Base-by-base conservation (phyloP, 345 rosid species). In the Iberis pinnata region DNA sequence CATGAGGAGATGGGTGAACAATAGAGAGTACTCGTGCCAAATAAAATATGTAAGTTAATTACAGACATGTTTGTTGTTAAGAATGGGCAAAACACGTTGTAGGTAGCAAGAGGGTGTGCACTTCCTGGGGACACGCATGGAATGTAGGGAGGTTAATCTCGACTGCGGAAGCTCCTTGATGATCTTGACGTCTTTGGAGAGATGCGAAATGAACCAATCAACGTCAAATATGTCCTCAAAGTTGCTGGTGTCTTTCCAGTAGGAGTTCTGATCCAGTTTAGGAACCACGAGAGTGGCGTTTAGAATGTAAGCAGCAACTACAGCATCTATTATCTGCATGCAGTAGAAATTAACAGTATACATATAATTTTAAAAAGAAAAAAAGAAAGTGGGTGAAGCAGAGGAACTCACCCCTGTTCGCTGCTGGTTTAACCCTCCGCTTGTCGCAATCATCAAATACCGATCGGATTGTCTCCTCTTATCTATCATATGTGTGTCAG, bases 401-500 rank as follows among this genome's bases (percentile, higher is more conserved):
- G 8, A 4, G 32, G 5, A 49, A 59, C 86, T 69, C 67, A 87
- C 98, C 79, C 95, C 96, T 46, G 96, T 84, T 68, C 89, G 77
- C 61, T 87, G 96, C 52, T 90, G 96, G 77, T 90, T 90, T 37
- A 90, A 55, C 50, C 98, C 98, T 70, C 98, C 96, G 61, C 96
- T 87, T 8, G 96, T 90, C 12, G 81, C 96, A 9, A 90, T 84
- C 70, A 81, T 49, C 76, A 90, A 47, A 73, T 80, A 90, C 14
- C 89, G 75, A 68, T 76, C 53, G 5, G 70, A 74, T 9, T 81
- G 75, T 3, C 73, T 84, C 70, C 68, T 84, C 60, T 27, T 55
- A 32, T 69, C 73, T 32, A 78, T 73, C n/a, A n/a, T n/a, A n/a
- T n/a, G n/a, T n/a, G 60, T 56, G 12, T 56, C 50, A 67, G 70